phyloP scores from a whole-genome alignment of 805 yeast genomes.

The Schizosaccharomyces pombe region DNA sequence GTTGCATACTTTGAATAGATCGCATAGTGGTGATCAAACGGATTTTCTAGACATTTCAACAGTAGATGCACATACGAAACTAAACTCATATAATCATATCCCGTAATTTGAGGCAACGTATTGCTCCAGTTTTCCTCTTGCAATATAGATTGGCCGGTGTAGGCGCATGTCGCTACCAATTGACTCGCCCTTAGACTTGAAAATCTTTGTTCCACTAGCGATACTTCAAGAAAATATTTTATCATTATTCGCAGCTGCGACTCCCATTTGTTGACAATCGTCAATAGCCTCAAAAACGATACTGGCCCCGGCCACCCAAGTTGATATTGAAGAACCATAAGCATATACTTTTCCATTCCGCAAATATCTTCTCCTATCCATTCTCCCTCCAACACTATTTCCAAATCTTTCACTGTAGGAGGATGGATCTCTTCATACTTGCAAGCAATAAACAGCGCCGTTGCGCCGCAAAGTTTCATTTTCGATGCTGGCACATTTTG shows the following conservation, averaged over 20 bases:
- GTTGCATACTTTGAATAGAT: neutral
- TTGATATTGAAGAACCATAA: constrained; percentile 73
- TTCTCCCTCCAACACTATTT: constrained; percentile 75
- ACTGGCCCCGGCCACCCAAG: constrained; percentile 98
- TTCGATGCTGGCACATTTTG: constrained; percentile 57
- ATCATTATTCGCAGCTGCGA: constrained; percentile 82
- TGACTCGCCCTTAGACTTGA: constrained; percentile 83
- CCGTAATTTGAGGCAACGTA: neutral
- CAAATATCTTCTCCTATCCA: constrained; percentile 61
- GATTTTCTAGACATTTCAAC: neutral
- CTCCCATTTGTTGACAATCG: constrained; percentile 92
- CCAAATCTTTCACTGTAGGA: constrained; percentile 81
- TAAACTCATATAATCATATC: neutral
- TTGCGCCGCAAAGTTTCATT: constrained; percentile 85
- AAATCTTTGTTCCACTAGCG: constrained; percentile 74
- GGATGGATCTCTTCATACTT: constrained; percentile 91
- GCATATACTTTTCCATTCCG: constrained; percentile 79
- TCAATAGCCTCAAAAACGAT: constrained; percentile 68
- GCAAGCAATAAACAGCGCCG: constrained; percentile 81
- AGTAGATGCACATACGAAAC: neutral
- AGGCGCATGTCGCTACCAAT: constrained; percentile 68
- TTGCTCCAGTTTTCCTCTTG: neutral
- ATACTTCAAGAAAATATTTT: constrained; percentile 70
- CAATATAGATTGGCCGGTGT: neutral
- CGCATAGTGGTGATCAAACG: neutral